Evolutionary conservation across 1,284 basidiomycete species (phyloP).

Genomic region (Microbotryum saponariae): DNA sequence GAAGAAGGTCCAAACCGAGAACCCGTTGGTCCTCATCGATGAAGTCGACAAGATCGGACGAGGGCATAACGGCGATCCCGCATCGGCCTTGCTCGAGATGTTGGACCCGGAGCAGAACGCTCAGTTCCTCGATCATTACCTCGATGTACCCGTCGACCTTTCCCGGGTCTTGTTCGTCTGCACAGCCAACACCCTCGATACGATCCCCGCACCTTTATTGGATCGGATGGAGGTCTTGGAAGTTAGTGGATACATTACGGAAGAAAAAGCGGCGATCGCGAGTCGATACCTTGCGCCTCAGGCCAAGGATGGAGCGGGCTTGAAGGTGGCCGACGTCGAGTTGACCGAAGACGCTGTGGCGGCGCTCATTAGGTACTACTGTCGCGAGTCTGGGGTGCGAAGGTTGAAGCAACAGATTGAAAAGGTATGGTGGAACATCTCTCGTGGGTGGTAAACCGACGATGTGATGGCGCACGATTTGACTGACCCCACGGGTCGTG

Average conservation of each 20-base stretch:
- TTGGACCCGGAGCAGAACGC: constrained; percentile 97
- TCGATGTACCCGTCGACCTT: constrained; percentile 95
- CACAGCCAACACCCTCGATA: constrained; percentile 86
- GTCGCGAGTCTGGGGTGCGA: constrained; percentile 89
- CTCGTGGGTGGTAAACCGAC: too few relatives aligned
- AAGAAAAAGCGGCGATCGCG: constrained; percentile 92
- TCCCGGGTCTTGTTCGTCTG: constrained; percentile 96
- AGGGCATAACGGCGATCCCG: constrained; percentile 87
- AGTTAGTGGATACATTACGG: constrained; percentile 91
- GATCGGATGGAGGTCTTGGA: constrained; percentile 83
- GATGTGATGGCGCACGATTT: background rate
- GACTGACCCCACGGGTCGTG: too few relatives aligned
- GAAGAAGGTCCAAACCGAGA: constrained; percentile 94
- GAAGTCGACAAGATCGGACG: constrained; percentile 99
- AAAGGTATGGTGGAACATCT: constrained; percentile 53
- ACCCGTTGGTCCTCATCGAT: constrained; percentile 84
- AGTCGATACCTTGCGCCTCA: constrained; percentile 86
- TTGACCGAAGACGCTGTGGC: constrained; percentile 75
- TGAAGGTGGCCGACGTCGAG: constrained; percentile 72
- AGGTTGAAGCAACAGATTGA: constrained; percentile 91
- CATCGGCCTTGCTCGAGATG: constrained; percentile 92
- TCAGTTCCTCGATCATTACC: constrained; percentile 89
- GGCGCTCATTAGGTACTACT: constrained; percentile 89
- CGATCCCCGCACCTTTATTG: constrained; percentile 89
- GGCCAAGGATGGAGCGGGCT: constrained; percentile 82